Conservation (phyloP, 495 filamentous ascomycete species). For the Neurospora sp. region DNA sequence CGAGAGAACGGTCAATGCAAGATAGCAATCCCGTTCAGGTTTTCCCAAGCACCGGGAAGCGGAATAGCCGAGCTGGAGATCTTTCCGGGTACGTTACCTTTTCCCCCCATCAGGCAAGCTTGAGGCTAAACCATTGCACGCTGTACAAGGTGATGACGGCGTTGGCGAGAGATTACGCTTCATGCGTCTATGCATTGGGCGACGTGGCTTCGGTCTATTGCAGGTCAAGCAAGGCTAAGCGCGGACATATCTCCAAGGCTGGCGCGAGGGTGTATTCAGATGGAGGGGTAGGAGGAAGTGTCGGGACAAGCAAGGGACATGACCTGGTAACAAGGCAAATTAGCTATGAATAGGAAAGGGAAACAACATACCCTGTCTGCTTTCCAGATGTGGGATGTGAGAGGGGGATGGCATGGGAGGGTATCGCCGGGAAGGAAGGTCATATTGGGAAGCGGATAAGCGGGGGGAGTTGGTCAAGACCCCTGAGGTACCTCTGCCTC, state of each 20-base stretch:
- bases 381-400: background rate
- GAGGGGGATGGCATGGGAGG: background rate
- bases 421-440: background rate
- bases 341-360: background rate
- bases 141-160: background rate
- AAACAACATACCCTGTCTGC: background rate
- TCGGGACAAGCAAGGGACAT: background rate
- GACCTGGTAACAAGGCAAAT: background rate
- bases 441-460: background rate
- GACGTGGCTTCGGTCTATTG: background rate
- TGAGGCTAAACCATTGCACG: background rate
- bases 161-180: slow-evolving; percentile 20
- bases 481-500: background rate
- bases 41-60: background rate
- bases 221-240: background rate
- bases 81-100: background rate
- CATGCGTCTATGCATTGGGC: slow-evolving; percentile 26
- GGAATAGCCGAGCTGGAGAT: background rate
- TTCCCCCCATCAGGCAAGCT: background rate
- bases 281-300: background rate
- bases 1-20: background rate
- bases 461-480: background rate
- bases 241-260: background rate
- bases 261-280: background rate
- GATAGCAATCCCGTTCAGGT: background rate